phyloP scores from a whole-genome alignment of 805 yeast genomes.

The Wickerhamomyces kurtzmanii region DNA sequence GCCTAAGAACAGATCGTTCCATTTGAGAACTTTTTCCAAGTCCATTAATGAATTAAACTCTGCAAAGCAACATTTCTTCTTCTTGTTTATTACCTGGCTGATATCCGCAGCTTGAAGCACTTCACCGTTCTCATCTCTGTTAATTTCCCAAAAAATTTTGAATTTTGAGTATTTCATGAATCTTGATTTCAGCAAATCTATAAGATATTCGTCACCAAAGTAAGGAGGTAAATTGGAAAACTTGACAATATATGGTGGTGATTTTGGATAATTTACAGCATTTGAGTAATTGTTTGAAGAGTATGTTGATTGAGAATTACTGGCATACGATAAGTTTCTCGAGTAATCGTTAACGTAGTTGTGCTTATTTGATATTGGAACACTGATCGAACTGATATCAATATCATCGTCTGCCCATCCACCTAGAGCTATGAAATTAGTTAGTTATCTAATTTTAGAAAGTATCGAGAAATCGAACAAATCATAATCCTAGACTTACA shows the following conservation, averaged over 20 bases:
- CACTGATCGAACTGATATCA: conserved; percentile 50
- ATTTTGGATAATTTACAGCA: conserved; percentile 1
- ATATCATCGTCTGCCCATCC: conserved; percentile 71
- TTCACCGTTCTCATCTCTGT: conserved; percentile 20
- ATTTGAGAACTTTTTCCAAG: conserved; percentile 47
- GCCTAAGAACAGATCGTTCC: conserved; percentile 46
- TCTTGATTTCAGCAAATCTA: conserved; percentile 54
- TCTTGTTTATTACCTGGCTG: conserved; percentile 14
- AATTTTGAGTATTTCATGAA: conserved; percentile 48
- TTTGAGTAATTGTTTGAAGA: background rate
- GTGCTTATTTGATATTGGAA: conserved; percentile 21
- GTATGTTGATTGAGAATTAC: conserved; percentile 3
- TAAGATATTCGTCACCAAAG: conserved; percentile 38
- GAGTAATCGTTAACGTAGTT: conserved; percentile 6
- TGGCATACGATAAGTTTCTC: conserved; percentile 3
- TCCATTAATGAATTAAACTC: conserved; percentile 43
- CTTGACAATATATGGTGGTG: conserved; percentile 60
- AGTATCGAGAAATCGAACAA: too few relatives aligned
- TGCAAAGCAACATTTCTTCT: conserved; percentile 54
- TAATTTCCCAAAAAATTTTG: conserved; percentile 53
- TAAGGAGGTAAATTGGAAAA: conserved; percentile 49
- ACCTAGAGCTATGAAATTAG: conserved; percentile 9
- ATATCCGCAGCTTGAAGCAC: conserved; percentile 14
- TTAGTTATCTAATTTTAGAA: too few relatives aligned
- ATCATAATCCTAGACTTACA: conserved; percentile 10